A percentile compares a stretch with the other conserved stretches of the same genome.
These are phyloP conservation scores for Pythium rhizo-oryzae DNA, from an alignment of 352 stramenopile species.

Conservation along the genomic window DNA sequence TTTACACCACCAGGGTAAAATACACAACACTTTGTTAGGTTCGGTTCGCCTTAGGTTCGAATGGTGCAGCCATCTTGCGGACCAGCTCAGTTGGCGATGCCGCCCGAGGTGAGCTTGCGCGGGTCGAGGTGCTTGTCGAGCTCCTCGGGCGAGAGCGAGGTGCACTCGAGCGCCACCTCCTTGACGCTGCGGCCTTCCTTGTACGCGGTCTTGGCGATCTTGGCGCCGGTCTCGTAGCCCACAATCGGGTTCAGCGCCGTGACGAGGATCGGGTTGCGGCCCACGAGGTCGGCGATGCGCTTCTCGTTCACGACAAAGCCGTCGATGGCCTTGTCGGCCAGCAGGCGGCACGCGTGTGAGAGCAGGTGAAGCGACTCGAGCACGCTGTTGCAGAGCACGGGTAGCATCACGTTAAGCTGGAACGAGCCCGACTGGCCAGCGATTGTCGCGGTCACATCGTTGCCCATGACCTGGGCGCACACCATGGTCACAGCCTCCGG, in stretches of 20 bases:
- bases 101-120: slow-evolving; percentile 44
- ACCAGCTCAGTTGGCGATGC: slow-evolving; percentile 39
- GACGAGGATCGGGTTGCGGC: slow-evolving; percentile 60
- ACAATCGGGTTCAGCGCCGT: slow-evolving; percentile 62
- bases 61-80: background rate
- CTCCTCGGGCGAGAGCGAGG: slow-evolving; percentile 44
- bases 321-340: slow-evolving; percentile 49
- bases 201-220: slow-evolving; percentile 65
- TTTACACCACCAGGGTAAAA: background rate
- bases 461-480: slow-evolving; percentile 60
- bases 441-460: slow-evolving; percentile 56
- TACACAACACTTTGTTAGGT: background rate
- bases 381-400: slow-evolving; percentile 53
- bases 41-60: background rate
- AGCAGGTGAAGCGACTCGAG: slow-evolving; percentile 52
- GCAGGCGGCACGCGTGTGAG: slow-evolving; percentile 38
- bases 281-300: slow-evolving; percentile 49
- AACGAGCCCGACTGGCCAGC: slow-evolving; percentile 53
- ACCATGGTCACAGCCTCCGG: slow-evolving; percentile 62
- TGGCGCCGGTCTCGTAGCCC: slow-evolving; percentile 55
- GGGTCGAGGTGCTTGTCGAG: slow-evolving; percentile 60
- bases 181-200: slow-evolving; percentile 55
- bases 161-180: slow-evolving; percentile 51
- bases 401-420: slow-evolving; percentile 65
- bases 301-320: slow-evolving; percentile 51